Base-by-base conservation (phyloP, 192 early-diverging fungal species). In the Coemansia sp. region DNA sequence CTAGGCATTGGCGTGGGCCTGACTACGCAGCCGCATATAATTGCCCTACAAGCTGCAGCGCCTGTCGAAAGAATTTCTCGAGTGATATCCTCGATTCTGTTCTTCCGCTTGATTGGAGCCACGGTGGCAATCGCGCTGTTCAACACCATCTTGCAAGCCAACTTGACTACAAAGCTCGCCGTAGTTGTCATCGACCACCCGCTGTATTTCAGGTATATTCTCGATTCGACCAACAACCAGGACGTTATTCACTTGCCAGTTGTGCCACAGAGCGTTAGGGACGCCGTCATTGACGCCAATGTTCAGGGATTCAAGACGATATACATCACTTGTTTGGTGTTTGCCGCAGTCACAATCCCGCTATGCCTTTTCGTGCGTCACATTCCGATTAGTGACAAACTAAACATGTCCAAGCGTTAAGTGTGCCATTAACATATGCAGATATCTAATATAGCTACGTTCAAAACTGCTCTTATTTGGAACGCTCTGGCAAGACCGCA, bases 231-330 rank as follows among this genome's bases (percentile, higher is more conserved):
- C 9, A 54, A 84, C 61, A 84, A 84, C 47, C 66, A 74, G 22
- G 76, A 83, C 20, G 57, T 83, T 15, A 75, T 78, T 40, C 72
- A 68, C 33, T 64, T 83, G 63, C 54, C 72, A 36, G 57, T 38
- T 8, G 76, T 83, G 69, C 76, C 80, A 49, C 76, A 78, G 70
- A 67, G 73, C 12, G 80, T 78, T 31, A 69, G 73, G 33, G 62
- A 70, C 54, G 80, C 42, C 18, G 76, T 83, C 18, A 51, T 63
- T 11, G 47, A 78, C 3, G 67, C 70, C 18, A 83, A 83, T 29
- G 76, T 66, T 15, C 44, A 78, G 40, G 76, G 65, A 3, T 64
- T 83, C 47, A 63, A 63, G 49, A 42, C 66, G 18, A 60, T 64
- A 7, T 83, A 75, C 54, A 66, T 75, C 51, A 65, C 64, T 43